Conservation (phyloP, 805 yeast genomes). For the Sugiyamaella marilandica region DNA sequence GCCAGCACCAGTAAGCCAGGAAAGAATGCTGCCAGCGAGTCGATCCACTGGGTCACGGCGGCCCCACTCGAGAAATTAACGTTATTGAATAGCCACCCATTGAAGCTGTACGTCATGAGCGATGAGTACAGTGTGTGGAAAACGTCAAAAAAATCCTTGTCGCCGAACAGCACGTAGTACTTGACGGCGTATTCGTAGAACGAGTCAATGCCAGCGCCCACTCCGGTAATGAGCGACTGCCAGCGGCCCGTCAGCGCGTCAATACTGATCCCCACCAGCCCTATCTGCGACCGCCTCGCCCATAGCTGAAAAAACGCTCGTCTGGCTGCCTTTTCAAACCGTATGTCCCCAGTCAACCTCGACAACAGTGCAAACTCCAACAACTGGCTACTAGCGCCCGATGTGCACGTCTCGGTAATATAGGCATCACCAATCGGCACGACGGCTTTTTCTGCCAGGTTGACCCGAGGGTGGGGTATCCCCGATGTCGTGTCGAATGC, state of each 20-base stretch:
- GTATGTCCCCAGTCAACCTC: conserved; percentile 64
- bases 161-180: conserved; percentile 66
- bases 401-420: conserved; percentile 66
- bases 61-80: conserved; percentile 52
- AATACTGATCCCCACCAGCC: conserved; percentile 74
- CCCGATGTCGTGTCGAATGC: conserved; percentile 61
- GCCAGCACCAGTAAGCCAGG: conserved; percentile 77
- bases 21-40: conserved; percentile 81
- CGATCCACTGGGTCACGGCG: conserved; percentile 64
- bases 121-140: conserved; percentile 56
- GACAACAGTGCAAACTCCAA: conserved; percentile 77
- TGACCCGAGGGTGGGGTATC: conserved; percentile 77
- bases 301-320: conserved; percentile 66
- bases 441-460: conserved; percentile 51
- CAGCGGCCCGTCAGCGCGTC: conserved; percentile 54
- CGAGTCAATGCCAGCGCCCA: conserved; percentile 90
- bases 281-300: conserved; percentile 55
- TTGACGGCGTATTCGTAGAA: conserved; percentile 86
- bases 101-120: conserved; percentile 45
- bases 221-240: conserved; percentile 61
- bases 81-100: conserved; percentile 52
- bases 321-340: conserved; percentile 59
- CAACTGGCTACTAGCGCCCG: conserved; percentile 82
- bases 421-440: conserved; percentile 18
- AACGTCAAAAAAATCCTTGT: conserved; percentile 44